Evolutionary conservation across 805 yeast genomes (phyloP), one percentile per base, ranked within the genome.

Genomic region (Priceomyces castillae): DNA sequence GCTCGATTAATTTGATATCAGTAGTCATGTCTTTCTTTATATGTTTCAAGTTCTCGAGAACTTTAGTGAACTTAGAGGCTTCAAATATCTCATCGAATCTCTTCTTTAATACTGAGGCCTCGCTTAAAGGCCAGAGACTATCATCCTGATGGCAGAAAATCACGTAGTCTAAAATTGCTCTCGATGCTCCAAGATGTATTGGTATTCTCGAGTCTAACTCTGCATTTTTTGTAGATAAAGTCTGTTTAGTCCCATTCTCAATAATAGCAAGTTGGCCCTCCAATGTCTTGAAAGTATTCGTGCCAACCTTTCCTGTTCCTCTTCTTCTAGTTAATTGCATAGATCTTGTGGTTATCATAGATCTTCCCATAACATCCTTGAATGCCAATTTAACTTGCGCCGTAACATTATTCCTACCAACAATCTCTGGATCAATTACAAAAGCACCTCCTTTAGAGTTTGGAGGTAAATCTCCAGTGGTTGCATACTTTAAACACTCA

Each of bases 141-240:
- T 94, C 99, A 57, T 94, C 99, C 61, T 94, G 99, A 58, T 94
- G 99, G 57, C 99, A 92, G 64, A 94, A 94, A 1, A 92, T 83
- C 34, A 94, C 99, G 59, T 89, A 88, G 51, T 92, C 96, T 40
- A 94, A 66, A 42, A 94, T 80, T 0, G 98, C 86, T 46, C 80
- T 79, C 0, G 96, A 86, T 1, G 90, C 96, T 4, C 99, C 99
- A 43, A 94, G 70, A 49, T 81, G 82, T 18, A 76, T 72, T 1
- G 98, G 97, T 30, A 94, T 82, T 43, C 84, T 84, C 4, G 74
- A 65, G 56, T 94, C 97, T 39, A 94, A 72, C 48, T 92, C 98
- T 0, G 87, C 81, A 47, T 89, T 82, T 51, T 90, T 82, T 2
- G 95, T 82, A 46, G 90, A 82, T 16, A 90, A 67, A 0, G 95